A percentile compares a stretch with the other conserved stretches of the same genome.
These are phyloP conservation scores for Ophiostoma sp. DNA, from an alignment of 2,329 filamentous ascomycete species.

Conservation along the genomic window DNA sequence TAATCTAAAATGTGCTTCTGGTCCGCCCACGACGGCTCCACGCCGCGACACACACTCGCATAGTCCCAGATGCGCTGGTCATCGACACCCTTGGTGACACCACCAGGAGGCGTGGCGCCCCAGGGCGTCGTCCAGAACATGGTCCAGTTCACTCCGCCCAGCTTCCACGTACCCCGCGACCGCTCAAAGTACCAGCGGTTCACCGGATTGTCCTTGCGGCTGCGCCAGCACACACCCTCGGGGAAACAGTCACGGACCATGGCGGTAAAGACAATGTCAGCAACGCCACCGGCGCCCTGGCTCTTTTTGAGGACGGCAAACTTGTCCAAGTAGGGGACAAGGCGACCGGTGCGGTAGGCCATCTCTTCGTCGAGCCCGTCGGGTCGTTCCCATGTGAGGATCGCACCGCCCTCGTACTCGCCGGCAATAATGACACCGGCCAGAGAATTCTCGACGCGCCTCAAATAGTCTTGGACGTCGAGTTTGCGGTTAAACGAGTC, in stretches of 20 bases:
- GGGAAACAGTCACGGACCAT: slow-evolving; percentile 92
- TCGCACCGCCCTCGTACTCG: slow-evolving; percentile 92
- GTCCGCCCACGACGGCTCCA: slow-evolving; percentile 65
- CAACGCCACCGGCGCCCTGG: slow-evolving; percentile 88
- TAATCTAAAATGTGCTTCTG: slow-evolving; percentile 60
- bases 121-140: slow-evolving; percentile 96
- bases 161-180: slow-evolving; percentile 77
- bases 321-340: slow-evolving; percentile 95
- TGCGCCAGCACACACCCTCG: slow-evolving; percentile 87
- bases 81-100: slow-evolving; percentile 48
- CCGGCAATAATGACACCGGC: slow-evolving; percentile 94
- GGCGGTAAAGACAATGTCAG: slow-evolving; percentile 93
- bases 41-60: slow-evolving; percentile 68
- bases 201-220: slow-evolving; percentile 85
- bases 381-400: slow-evolving; percentile 87
- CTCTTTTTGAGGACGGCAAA: slow-evolving; percentile 88
- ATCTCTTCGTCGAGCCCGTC: slow-evolving; percentile 57
- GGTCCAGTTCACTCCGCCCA: slow-evolving; percentile 83
- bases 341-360: slow-evolving; percentile 56
- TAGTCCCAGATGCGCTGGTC: slow-evolving; percentile 64
- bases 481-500: slow-evolving; percentile 88
- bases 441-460: slow-evolving; percentile 75
- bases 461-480: slow-evolving; percentile 78
- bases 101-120: slow-evolving; percentile 37
- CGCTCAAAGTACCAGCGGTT: slow-evolving; percentile 99